Evolutionary conservation across 257 asterid species (phyloP).

Genomic region (Solanum arcanum): DNA sequence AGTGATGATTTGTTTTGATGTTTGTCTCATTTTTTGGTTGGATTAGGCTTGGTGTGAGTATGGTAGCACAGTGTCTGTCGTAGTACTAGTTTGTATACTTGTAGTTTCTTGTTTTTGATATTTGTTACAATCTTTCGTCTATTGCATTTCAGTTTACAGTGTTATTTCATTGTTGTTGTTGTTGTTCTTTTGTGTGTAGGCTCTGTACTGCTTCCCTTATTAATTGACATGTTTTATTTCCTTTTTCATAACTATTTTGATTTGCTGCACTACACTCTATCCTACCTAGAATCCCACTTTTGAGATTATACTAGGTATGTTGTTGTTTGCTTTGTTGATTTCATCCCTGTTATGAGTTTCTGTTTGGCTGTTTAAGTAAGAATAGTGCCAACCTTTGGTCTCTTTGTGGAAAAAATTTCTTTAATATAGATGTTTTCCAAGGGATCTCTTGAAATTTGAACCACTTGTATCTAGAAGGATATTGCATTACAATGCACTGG

Average conservation of each 20-base stretch:
- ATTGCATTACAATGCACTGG: neutral
- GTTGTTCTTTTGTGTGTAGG: neutral
- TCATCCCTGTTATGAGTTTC: neutral
- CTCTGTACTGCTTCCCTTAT: neutral
- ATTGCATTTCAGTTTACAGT: neutral
- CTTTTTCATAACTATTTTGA: neutral
- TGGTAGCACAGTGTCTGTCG: neutral
- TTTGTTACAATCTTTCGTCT: neutral
- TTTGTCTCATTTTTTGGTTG: neutral
- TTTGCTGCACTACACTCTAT: neutral
- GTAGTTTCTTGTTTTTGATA: neutral
- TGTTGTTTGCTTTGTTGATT: neutral
- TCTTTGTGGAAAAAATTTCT: neutral
- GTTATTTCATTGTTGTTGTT: neutral
- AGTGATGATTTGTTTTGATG: neutral
- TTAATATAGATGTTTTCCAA: neutral
- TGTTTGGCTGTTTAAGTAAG: neutral
- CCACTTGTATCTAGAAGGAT: neutral
- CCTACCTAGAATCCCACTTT: neutral
- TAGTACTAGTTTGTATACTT: neutral
- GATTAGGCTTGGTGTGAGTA: neutral
- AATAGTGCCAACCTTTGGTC: neutral
- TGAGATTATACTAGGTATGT: neutral
- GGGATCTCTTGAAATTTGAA: neutral
- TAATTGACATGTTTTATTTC: neutral